phyloP scores from a whole-genome alignment of 179 eudicot genomes.

The Beta lomatogona region DNA sequence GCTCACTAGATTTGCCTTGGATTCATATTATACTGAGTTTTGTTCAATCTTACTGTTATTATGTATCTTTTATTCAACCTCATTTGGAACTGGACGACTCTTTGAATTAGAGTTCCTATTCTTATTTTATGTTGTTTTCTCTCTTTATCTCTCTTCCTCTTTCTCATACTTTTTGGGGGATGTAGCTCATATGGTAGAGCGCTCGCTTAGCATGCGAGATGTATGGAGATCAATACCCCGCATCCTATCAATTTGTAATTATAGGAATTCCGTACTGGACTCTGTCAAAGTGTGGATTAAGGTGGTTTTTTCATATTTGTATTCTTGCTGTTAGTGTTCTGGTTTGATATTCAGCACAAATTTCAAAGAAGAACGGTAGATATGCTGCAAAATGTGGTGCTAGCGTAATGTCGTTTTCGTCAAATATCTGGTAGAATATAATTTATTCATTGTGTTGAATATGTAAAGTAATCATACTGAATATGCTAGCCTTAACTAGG shows the following conservation, averaged over 20 bases:
- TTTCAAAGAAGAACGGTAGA: neutral
- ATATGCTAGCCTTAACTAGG: neutral
- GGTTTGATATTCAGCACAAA: neutral
- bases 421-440: neutral
- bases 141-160: too few relatives aligned
- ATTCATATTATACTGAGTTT: too few relatives aligned
- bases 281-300: too few relatives aligned
- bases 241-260: slow-evolving; percentile 17
- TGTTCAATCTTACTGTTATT: too few relatives aligned
- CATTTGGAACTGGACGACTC: too few relatives aligned
- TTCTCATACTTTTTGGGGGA: too few relatives aligned
- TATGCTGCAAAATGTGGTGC: neutral
- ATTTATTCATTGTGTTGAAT: neutral
- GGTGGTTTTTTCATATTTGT: too few relatives aligned
- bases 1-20: too few relatives aligned
- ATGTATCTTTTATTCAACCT: too few relatives aligned
- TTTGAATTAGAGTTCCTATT: too few relatives aligned
- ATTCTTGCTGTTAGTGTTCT: neutral
- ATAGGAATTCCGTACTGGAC: too few relatives aligned
- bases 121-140: too few relatives aligned
- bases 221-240: slow-evolving; percentile 92
- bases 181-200: slow-evolving; percentile 86
- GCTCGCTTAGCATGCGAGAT: slow-evolving; percentile 91
- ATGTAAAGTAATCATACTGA: neutral
- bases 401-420: neutral